Evolutionary conservation across 2,329 filamentous ascomycete species (phyloP), one percentile per base, ranked within the genome.

Genomic region (Drechslerella dactyloides): DNA sequence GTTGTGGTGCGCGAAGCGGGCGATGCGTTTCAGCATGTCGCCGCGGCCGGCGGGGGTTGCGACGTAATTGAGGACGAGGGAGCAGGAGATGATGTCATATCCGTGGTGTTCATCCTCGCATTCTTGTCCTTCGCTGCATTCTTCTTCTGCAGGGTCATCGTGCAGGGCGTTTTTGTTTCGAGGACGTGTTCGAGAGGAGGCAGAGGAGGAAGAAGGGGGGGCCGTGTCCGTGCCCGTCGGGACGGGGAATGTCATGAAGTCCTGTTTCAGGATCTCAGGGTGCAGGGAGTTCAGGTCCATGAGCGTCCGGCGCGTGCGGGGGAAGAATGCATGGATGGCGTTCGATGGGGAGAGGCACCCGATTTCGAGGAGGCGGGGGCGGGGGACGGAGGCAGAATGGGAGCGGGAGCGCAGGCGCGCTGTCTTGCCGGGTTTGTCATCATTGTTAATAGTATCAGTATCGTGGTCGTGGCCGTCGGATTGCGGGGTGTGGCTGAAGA

Each of bases 221-320:
- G n/a, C n/a, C n/a, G n/a, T n/a, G n/a, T n/a, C n/a, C n/a, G n/a
- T n/a, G 4, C 27, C 27, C 27, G 27, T 8, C 0, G 93, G 93
- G 1, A 93, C 79, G 0, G 92, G 90, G 24, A 92, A 85, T 75
- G 91, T 82, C 93, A 99, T 96, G 77, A 99, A 97, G 79, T 99
- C 91, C 78, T 97, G 91, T 79, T 96, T 87, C 65, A 87, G 78
- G 75, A 99, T 99, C 0, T 87, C 88, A 0, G 88, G 83, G 52
- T 88, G 88, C 78, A 96, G 91, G 69, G 92, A 94, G 80, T 96
- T 90, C 63, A 99, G 82, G 78, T 99, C 94, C 78, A 99, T 97
- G 7, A 73, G 53, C 5, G 60, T 73, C 2, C 62, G 50, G 74
- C 92, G 86, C 73, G 88, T 85, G 76, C 96, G 86, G 37, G 89